A percentile compares a stretch with the other conserved stretches of the same genome.
Conservation (phyloP, 75 land plant genomes). For the Pinus albicaulis region DNA sequence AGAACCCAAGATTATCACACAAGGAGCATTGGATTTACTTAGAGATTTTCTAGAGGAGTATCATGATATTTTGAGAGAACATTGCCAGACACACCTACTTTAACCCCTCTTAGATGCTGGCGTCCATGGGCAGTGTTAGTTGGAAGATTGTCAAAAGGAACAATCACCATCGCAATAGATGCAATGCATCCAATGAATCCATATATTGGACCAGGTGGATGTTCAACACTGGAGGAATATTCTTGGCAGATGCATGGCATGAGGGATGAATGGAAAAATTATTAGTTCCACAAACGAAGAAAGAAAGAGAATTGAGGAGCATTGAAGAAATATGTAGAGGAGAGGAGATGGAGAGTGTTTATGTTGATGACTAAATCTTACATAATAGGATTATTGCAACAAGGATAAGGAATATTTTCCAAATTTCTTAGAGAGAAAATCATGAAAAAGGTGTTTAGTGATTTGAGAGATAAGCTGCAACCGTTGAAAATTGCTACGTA, state of each 20-base stretch:
- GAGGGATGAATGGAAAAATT: constrained; percentile 7
- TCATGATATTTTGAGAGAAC: constrained; percentile 18
- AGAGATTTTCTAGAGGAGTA: constrained; percentile 18
- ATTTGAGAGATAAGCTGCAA: too few relatives aligned
- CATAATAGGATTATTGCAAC: not conserved
- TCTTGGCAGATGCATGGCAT: constrained; percentile 29
- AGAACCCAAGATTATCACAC: constrained; percentile 23
- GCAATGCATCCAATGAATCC: constrained; percentile 55
- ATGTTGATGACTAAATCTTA: constrained; percentile 11
- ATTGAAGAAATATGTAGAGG: constrained; percentile 11
- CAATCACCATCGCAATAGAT: constrained; percentile 63
- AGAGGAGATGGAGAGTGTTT: constrained; percentile 9
- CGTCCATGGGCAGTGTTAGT: constrained; percentile 26
- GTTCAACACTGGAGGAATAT: constrained; percentile 55
- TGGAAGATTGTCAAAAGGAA: constrained; percentile 11
- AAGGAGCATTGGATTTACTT: constrained; percentile 8
- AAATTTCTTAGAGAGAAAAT: constrained; percentile 9
- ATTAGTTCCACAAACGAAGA: not conserved
- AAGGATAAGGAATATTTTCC: not conserved
- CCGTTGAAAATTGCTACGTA: too few relatives aligned
- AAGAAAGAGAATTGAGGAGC: not conserved
- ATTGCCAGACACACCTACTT: constrained; percentile 16
- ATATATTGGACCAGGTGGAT: constrained; percentile 55
- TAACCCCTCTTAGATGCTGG: constrained; percentile 20
- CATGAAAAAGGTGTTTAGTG: not conserved